Conservation (phyloP, 352 stramenopile genomes). For the Globisporangium spinosum region DNA sequence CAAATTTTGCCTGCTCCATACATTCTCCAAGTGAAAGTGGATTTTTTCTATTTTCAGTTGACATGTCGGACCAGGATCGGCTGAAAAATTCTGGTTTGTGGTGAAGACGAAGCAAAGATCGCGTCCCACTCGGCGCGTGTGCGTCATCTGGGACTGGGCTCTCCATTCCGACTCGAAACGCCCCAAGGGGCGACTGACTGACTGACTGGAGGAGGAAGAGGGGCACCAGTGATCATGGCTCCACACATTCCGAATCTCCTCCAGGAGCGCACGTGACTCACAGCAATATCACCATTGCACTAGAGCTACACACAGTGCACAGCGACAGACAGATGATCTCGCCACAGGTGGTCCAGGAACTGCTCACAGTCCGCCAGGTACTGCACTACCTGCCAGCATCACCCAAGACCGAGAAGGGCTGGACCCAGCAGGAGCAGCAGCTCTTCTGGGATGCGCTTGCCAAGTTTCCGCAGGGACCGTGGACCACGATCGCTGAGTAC, state of each 20-base stretch:
- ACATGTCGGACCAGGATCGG: conserved; percentile 10
- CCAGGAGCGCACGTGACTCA: conserved; percentile 5
- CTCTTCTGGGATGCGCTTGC: conserved; percentile 43
- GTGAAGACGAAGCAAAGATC: neutral
- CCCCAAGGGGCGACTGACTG: neutral
- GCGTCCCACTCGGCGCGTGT: neutral
- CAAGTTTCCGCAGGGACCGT: conserved; percentile 37
- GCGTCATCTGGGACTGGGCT: conserved; percentile 2
- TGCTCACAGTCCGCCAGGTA: conserved; percentile 30
- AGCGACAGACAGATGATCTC: conserved; percentile 17
- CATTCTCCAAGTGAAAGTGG: conserved; percentile 1
- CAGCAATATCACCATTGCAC: conserved; percentile 2
- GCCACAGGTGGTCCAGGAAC: conserved; percentile 33
- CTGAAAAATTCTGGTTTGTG: conserved; percentile 6
- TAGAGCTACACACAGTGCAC: conserved; percentile 1
- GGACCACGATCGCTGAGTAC: conserved; percentile 40
- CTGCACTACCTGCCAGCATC: conserved; percentile 37
- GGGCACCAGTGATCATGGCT: conserved; percentile 2
- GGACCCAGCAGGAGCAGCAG: conserved; percentile 32
- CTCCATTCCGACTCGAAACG: conserved; percentile 6
- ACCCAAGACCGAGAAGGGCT: conserved; percentile 29
- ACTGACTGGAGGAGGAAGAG: neutral
- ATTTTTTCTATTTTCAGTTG: conserved; percentile 12
- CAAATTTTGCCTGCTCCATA: conserved; percentile 1
- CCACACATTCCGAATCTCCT: conserved; percentile 1